Conservation (phyloP, 805 yeast genomes). For the Saturnispora serradocipensis region DNA sequence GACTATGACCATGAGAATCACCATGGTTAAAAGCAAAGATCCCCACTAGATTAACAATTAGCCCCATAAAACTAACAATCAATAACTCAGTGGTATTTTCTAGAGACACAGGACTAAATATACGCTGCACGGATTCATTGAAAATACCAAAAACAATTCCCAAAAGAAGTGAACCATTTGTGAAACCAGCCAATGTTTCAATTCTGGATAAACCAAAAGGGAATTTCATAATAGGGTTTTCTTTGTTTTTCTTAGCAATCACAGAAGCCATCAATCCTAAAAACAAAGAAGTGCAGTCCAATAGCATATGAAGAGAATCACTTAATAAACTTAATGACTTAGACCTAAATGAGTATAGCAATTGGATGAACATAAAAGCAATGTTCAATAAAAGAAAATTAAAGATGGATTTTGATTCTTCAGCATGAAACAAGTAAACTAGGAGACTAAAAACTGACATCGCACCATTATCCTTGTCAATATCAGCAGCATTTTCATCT, state of each 20-base stretch:
- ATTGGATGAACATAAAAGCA: conserved; percentile 89
- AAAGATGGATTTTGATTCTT: conserved; percentile 82
- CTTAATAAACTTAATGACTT: conserved; percentile 86
- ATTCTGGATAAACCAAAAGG: conserved; percentile 83
- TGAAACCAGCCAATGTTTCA: conserved; percentile 90
- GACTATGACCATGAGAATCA: conserved; percentile 28
- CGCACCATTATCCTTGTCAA: neutral
- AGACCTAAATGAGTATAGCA: conserved; percentile 84
- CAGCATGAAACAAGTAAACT: conserved; percentile 34
- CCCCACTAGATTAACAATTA: conserved; percentile 84
- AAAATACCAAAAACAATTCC: conserved; percentile 87
- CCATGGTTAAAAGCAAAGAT: conserved; percentile 78
- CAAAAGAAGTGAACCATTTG: conserved; percentile 80
- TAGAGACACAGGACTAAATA: conserved; percentile 66
- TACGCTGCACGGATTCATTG: conserved; percentile 77
- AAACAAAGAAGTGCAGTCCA: conserved; percentile 86
- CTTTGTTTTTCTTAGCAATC: conserved; percentile 25
- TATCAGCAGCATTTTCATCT: neutral
- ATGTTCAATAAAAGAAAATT: conserved; percentile 78
- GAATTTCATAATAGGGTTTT: conserved; percentile 33
- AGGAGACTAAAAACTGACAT: conserved; percentile 18
- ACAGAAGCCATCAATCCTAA: conserved; percentile 83
- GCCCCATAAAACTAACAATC: conserved; percentile 76
- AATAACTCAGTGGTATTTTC: conserved; percentile 77
- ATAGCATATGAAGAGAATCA: conserved; percentile 92